These are phyloP conservation scores for Lepiota subincarnata DNA, from an alignment of 768 basidiomycete species.

Conservation along the genomic window DNA sequence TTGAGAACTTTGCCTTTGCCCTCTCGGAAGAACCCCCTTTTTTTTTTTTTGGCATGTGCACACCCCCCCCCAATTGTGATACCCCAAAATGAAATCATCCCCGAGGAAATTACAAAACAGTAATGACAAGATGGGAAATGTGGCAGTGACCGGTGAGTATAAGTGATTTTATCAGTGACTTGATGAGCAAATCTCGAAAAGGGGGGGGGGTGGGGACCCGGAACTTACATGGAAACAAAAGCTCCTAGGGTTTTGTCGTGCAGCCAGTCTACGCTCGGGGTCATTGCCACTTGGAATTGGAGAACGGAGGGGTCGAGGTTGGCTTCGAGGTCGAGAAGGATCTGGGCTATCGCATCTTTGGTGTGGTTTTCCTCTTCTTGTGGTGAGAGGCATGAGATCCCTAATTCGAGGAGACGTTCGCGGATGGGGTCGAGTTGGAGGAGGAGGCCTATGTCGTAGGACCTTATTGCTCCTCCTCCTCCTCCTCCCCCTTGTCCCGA, in stretches of 20 bases:
- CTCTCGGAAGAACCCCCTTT: not conserved
- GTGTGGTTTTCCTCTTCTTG: not conserved
- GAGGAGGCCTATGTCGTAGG: constrained; percentile 4
- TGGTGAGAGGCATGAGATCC: not conserved
- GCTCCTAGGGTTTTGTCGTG: not conserved
- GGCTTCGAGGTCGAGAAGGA: constrained; percentile 5
- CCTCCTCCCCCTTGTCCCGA: not conserved
- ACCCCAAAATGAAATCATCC: not conserved
- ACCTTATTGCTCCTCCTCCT: not conserved
- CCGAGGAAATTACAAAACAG: too few relatives aligned
- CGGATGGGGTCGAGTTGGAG: not conserved
- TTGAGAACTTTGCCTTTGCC: not conserved
- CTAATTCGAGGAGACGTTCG: not conserved
- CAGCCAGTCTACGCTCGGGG: not conserved
- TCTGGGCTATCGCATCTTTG: not conserved
- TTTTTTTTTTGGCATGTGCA: too few relatives aligned
- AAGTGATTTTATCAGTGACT: too few relatives aligned
- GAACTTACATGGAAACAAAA: not conserved
- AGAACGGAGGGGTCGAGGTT: not conserved
- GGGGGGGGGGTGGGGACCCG: too few relatives aligned
- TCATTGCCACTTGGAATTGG: not conserved
- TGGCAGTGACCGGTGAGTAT: too few relatives aligned
- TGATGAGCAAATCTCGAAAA: too few relatives aligned
- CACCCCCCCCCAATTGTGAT: not conserved
- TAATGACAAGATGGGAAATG: too few relatives aligned